Percentiles rank a stretch among this genome's conserved stretches.
Evolutionary conservation across 768 basidiomycete genomes (phyloP).

Genomic region (Boletus edulis): DNA sequence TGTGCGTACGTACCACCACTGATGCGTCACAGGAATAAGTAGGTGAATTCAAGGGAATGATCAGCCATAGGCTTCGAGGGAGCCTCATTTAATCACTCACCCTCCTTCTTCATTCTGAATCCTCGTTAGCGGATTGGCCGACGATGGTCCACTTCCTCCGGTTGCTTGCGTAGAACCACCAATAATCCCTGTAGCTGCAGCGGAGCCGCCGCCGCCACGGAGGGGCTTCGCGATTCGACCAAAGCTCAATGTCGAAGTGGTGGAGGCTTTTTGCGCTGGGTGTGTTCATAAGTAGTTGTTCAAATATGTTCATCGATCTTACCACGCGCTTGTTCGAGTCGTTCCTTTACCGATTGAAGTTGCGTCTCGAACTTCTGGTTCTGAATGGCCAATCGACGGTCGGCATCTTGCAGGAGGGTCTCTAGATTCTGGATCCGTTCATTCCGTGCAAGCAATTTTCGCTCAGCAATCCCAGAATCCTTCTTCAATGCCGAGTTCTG

Average conservation of each 20-base stretch:
- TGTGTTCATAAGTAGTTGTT: conserved; percentile 30
- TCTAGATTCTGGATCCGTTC: conserved; percentile 98
- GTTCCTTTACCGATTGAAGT: conserved; percentile 86
- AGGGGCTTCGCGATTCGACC: conserved; percentile 97
- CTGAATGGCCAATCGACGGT: conserved; percentile 86
- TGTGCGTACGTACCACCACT: conserved; percentile 32
- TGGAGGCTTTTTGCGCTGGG: conserved; percentile 70
- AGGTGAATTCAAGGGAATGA: conserved; percentile 13
- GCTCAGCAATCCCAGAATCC: conserved; percentile 94
- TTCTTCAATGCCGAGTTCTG: conserved; percentile 97
- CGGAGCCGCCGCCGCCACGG: conserved; percentile 81
- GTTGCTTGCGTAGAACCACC: conserved; percentile 40
- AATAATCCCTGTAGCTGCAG: conserved; percentile 37
- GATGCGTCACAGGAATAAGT: conserved; percentile 19
- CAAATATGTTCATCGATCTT: conserved; percentile 28
- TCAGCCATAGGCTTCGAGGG: conserved; percentile 10
- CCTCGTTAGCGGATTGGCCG: conserved; percentile 64
- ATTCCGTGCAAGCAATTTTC: conserved; percentile 93
- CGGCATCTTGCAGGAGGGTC: conserved; percentile 87
- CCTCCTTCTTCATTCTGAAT: conserved; percentile 80
- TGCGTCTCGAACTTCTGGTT: conserved; percentile 96
- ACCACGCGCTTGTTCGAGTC: conserved; percentile 93
- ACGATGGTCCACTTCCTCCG: conserved; percentile 42
- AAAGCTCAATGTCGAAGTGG: conserved; percentile 74
- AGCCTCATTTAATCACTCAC: conserved; percentile 39